Evolutionary conservation across 1,139 yeast genomes (phyloP).

Genomic region (Candida mesenterica): DNA sequence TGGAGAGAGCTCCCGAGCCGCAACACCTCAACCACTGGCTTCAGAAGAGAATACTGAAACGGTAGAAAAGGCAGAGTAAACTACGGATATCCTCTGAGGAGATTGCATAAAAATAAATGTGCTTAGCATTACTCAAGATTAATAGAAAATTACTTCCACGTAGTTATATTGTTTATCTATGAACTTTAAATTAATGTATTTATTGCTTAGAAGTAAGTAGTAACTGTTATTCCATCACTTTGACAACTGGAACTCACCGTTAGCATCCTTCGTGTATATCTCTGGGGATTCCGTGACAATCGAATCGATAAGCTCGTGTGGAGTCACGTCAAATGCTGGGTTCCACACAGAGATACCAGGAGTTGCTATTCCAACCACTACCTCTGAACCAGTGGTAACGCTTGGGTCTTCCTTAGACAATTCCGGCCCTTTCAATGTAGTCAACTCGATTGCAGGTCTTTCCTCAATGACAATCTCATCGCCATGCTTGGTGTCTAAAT

Average conservation of each 20-base stretch:
- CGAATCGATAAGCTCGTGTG: conserved; percentile 75
- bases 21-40: not conserved
- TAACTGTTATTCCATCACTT: too few species aligned
- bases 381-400: conserved; percentile 8
- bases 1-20: conserved; percentile 3
- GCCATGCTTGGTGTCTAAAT: conserved; percentile 63
- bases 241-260: conserved; percentile 46
- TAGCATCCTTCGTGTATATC: conserved; percentile 44
- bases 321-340: conserved; percentile 95
- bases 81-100: too few species aligned
- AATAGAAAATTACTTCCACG: too few species aligned
- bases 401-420: conserved; percentile 12
- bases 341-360: conserved; percentile 89
- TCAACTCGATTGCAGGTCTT: conserved; percentile 77
- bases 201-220: too few species aligned
- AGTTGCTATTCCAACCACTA: conserved; percentile 77
- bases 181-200: too few species aligned
- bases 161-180: too few species aligned
- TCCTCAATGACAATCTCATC: conserved; percentile 81
- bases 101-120: too few species aligned
- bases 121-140: too few species aligned
- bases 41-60: too few species aligned
- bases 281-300: conserved; percentile 77
- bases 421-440: conserved; percentile 66
- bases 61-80: too few species aligned